phyloP scores from a whole-genome alignment of 2,329 filamentous ascomycete genomes.

The Gyromitra esculenta region DNA sequence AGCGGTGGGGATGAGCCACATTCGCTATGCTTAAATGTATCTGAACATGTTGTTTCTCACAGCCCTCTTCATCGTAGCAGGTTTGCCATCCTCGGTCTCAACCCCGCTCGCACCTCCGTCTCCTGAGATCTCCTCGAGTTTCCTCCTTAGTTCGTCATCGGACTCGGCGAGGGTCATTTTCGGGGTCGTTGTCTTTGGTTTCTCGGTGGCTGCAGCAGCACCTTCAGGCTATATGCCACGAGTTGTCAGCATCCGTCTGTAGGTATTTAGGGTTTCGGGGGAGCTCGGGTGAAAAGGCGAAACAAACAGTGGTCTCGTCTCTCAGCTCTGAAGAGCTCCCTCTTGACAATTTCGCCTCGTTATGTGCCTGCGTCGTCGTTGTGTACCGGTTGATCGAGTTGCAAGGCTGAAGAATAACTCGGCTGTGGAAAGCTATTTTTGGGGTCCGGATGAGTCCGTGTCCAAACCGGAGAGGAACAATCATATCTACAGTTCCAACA shows the following conservation, averaged over 20 bases:
- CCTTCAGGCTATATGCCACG: background rate
- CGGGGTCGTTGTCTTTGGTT: background rate
- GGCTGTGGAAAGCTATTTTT: background rate
- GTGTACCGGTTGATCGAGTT: background rate
- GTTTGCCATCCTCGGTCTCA: conserved; percentile 78
- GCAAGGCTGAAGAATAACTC: background rate
- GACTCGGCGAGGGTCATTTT: conserved; percentile 63
- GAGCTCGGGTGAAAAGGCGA: background rate
- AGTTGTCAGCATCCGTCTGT: background rate
- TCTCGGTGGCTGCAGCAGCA: conserved; percentile 3
- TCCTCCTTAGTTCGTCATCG: conserved; percentile 73
- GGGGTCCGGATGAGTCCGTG: background rate
- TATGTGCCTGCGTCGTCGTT: background rate
- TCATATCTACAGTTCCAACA: background rate
- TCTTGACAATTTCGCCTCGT: background rate
- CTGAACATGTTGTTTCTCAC: conserved; percentile 82
- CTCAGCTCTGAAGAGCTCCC: background rate
- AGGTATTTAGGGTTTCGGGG: background rate
- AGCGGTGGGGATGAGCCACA: background rate
- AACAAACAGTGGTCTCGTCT: background rate
- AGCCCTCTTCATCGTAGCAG: conserved; percentile 76
- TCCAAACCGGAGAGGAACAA: background rate
- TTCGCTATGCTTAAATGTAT: conserved; percentile 65
- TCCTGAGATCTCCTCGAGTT: conserved; percentile 73
- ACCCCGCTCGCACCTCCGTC: conserved; percentile 76